Percentiles rank a stretch among this genome's conserved stretches.
Conservation (phyloP, 306 rosid genomes). For the Elaeagnus macrophylla region DNA sequence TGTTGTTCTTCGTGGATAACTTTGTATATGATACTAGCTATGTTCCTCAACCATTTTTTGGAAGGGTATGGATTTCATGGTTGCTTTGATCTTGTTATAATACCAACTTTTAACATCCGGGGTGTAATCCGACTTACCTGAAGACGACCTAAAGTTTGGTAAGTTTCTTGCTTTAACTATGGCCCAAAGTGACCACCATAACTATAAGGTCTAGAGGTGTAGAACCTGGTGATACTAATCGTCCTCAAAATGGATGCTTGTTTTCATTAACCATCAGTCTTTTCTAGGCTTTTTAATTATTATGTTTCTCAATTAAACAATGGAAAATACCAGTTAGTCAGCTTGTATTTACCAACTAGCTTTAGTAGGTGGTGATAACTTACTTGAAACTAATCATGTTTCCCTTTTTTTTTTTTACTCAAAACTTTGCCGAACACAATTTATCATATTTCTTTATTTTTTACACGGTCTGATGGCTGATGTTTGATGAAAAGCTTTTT, state of each 20-base stretch:
- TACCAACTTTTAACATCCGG: conserved; percentile 18
- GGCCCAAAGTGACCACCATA: conserved; percentile 12
- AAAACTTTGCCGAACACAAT: not conserved
- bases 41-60: conserved; percentile 24
- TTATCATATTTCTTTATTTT: not conserved
- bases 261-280: not conserved
- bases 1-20: conserved; percentile 19
- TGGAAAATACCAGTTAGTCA: too few species aligned
- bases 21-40: conserved; percentile 25
- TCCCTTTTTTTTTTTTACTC: not conserved
- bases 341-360: too few species aligned
- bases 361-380: too few species aligned
- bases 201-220: conserved; percentile 3
- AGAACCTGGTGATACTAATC: conserved; percentile 2
- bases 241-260: not conserved
- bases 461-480: not conserved
- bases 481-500: not conserved
- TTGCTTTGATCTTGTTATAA: not conserved
- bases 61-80: conserved; percentile 40
- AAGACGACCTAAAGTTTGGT: conserved; percentile 1
- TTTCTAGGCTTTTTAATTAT: not conserved
- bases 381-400: not conserved
- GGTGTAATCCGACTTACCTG: conserved; percentile 6
- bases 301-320: too few species aligned
- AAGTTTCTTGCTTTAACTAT: conserved; percentile 18